A percentile compares a stretch with the other conserved stretches of the same genome.
Conservation (phyloP, 2,329 filamentous ascomycete genomes). For the Fusarium brachygibbosum region DNA sequence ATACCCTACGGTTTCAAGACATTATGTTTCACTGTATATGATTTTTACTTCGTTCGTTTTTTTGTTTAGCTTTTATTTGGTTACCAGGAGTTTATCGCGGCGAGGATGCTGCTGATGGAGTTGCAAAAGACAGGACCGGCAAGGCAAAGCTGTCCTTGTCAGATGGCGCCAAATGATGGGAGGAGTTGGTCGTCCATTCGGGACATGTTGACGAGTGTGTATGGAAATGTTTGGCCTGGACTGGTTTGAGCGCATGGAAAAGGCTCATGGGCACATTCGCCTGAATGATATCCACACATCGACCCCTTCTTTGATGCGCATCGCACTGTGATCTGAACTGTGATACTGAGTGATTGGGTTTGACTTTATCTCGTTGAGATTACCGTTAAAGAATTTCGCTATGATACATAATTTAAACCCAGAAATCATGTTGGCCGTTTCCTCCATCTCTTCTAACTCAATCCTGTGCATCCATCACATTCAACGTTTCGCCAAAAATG, state of each 20-base stretch:
- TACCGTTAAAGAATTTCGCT: conserved; percentile 14
- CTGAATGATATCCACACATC: conserved; percentile 35
- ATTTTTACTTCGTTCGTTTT: conserved; percentile 23
- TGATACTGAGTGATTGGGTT: conserved; percentile 14
- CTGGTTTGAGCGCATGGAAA: conserved; percentile 17
- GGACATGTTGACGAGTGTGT: conserved; percentile 28
- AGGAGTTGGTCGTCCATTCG: conserved; percentile 17
- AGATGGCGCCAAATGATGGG: conserved; percentile 28
- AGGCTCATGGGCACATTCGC: conserved; percentile 10
- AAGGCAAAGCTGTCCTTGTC: conserved; percentile 16
- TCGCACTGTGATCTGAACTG: neutral
- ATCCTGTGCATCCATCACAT: conserved; percentile 5
- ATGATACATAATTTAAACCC: conserved; percentile 24
- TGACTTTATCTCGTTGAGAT: conserved; percentile 16
- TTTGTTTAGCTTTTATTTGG: conserved; percentile 21
- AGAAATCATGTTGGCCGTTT: neutral
- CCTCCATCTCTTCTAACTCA: conserved; percentile 30
- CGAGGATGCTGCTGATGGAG: conserved; percentile 44
- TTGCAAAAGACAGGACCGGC: conserved; percentile 33
- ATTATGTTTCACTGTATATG: conserved; percentile 23
- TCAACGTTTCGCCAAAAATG: conserved; percentile 5
- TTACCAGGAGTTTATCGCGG: conserved; percentile 44
- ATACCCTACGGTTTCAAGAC: conserved; percentile 30
- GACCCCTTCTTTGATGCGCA: conserved; percentile 23
- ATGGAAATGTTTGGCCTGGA: neutral